Base-by-base conservation (phyloP, 2,329 filamentous ascomycete genomes). In the Penicillium sp. region DNA sequence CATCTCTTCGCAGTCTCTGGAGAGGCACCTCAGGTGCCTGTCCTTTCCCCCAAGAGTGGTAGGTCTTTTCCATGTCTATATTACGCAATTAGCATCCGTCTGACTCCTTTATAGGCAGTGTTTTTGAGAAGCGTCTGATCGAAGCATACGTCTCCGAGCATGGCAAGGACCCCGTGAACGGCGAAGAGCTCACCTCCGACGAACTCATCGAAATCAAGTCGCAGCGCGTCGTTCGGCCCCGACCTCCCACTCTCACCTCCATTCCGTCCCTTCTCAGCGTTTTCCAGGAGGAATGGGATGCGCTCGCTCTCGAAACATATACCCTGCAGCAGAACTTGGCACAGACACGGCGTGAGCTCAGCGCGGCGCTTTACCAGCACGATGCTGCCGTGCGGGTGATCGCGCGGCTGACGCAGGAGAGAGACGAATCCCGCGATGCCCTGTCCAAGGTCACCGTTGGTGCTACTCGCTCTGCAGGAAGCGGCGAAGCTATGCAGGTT, bases 241-340 rank as follows among this genome's bases (percentile, higher is more conserved):
- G 94, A 67, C 92, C 94, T 52, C 93, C 94, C 26, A 92, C 91
- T 27, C 85, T 97, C 65, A 97, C 94, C 48, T 99, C 94, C 30
- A 96, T 99, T 68, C 94, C 94, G 18, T 91, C 94, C 15, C 84
- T 99, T 49, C 88, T 99, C 49, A 89, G 90, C 43, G 89, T 92
- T 32, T 97, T 99, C 73, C 94, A 99, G 73, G 96, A 96, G 72
- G 94, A 99, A 80, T 99, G 94, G 94, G 94, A 99, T 71, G 88
- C 92, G 7, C 78, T 97, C 37, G 90, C 93, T 10, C 80, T 97
- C 29, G 94, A 99, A 76, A 90, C 91, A 44, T 97, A 91, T 72
- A 94, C 90, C 61, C 78, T 97, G 54, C 88, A 90, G 75, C 90
- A 97, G 72, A 91, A 96, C 69, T 80, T 99, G 56, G 83, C 88